phyloP scores from a whole-genome alignment of 148 eudicot species.

The Rhododendron williamsianum region DNA sequence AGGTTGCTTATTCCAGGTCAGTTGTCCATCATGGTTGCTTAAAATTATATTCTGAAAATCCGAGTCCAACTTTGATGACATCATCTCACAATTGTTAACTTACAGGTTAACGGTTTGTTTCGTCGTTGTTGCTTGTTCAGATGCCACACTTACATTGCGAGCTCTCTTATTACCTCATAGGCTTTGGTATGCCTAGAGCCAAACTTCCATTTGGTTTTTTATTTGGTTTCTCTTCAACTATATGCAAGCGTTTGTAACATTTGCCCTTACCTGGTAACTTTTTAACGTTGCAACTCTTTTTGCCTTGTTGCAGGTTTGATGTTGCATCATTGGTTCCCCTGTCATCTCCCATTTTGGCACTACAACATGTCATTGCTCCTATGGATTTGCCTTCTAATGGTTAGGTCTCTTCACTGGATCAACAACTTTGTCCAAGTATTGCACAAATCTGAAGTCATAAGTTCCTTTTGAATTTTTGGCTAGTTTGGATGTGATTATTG shows the following conservation, averaged over 20 bases:
- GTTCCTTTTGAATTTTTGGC: background rate
- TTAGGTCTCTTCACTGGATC: slow-evolving; percentile 7
- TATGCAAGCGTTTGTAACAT: background rate
- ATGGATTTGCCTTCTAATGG: slow-evolving; percentile 39
- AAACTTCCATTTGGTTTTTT: background rate
- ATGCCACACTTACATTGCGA: slow-evolving; percentile 84
- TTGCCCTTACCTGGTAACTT: slow-evolving; percentile 11
- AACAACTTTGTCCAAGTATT: background rate
- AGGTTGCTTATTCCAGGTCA: slow-evolving; percentile 53
- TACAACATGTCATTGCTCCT: slow-evolving; percentile 73
- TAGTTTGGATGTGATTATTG: background rate
- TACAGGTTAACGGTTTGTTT: slow-evolving; percentile 87
- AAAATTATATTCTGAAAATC: background rate
- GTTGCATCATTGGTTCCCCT: slow-evolving; percentile 71
- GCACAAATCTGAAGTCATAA: background rate
- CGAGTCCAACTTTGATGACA: slow-evolving; percentile 10
- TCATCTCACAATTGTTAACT: background rate
- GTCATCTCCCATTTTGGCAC: slow-evolving; percentile 76
- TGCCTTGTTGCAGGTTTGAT: slow-evolving; percentile 72
- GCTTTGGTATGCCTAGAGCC: slow-evolving; percentile 53
- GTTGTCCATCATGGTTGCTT: background rate
- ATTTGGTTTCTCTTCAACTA: background rate
- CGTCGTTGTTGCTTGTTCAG: slow-evolving; percentile 84
- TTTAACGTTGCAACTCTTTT: slow-evolving; percentile 10
- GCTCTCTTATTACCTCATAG: slow-evolving; percentile 88